phyloP scores from a whole-genome alignment of 768 basidiomycete genomes.

The Pisolithus marmoratus region DNA sequence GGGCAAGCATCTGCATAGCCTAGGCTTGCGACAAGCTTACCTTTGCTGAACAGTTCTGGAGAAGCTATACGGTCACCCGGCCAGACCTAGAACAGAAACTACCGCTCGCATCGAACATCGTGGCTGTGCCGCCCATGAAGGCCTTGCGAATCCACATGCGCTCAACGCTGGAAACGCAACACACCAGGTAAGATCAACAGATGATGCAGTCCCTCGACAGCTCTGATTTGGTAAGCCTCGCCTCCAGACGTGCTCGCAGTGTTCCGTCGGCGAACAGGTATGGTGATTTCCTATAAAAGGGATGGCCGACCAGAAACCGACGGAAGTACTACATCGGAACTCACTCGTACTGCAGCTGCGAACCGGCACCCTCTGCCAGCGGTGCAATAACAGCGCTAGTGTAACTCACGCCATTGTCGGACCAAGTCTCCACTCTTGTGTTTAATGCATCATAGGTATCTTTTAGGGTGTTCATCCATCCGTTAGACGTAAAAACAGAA shows the following conservation, averaged over 20 bases:
- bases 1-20: too few species aligned
- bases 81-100: too few species aligned
- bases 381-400: conserved; percentile 29
- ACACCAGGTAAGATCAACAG: conserved; percentile 22
- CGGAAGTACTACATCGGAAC: conserved; percentile 13
- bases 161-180: neutral
- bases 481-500: neutral
- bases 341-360: conserved; percentile 46
- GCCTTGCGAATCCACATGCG: neutral
- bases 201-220: conserved; percentile 34
- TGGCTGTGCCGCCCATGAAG: too few species aligned
- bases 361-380: conserved; percentile 35
- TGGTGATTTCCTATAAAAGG: conserved; percentile 32
- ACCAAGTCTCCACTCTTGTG: conserved; percentile 5
- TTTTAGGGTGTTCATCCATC: neutral
- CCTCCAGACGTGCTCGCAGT: conserved; percentile 40
- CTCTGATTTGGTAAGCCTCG: conserved; percentile 32
- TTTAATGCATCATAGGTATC: neutral
- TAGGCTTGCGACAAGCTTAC: too few species aligned
- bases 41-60: too few species aligned
- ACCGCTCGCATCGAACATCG: too few species aligned
- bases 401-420: conserved; percentile 4
- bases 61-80: too few species aligned
- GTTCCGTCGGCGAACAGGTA: conserved; percentile 41
- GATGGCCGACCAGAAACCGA: neutral